Conservation (phyloP, 2,329 filamentous ascomycete species). For the Cordyceps fumosorosea region DNA sequence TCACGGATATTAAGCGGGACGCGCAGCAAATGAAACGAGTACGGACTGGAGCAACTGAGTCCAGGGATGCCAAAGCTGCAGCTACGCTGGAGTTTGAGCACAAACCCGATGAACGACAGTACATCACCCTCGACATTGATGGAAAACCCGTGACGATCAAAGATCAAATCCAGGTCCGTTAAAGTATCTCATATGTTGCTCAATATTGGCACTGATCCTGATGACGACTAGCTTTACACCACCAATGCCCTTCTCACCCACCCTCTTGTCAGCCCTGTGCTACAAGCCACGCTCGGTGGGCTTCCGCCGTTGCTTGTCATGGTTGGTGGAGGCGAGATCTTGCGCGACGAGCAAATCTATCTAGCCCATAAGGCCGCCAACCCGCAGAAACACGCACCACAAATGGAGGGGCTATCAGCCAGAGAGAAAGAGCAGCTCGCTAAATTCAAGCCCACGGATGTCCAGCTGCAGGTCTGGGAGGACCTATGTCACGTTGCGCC, state of each 20-base stretch:
- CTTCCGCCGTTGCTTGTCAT: slow-evolving; percentile 83
- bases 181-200: neutral
- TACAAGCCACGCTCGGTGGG: slow-evolving; percentile 84
- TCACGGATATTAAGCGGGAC: slow-evolving; percentile 46
- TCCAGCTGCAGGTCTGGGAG: slow-evolving; percentile 94
- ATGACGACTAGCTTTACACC: slow-evolving; percentile 51
- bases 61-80: neutral
- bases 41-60: neutral
- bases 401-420: slow-evolving; percentile 55
- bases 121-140: slow-evolving; percentile 62
- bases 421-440: slow-evolving; percentile 52
- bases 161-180: slow-evolving; percentile 81
- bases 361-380: slow-evolving; percentile 90
- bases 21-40: slow-evolving; percentile 35
- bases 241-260: slow-evolving; percentile 81
- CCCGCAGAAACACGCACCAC: slow-evolving; percentile 67
- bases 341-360: slow-evolving; percentile 93
- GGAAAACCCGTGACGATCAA: slow-evolving; percentile 67
- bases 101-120: slow-evolving; percentile 19
- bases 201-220: neutral
- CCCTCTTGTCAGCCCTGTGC: slow-evolving; percentile 80
- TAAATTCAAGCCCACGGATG: slow-evolving; percentile 75
- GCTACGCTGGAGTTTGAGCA: neutral
- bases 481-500: slow-evolving; percentile 88
- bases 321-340: slow-evolving; percentile 78